Percentiles rank a stretch among this genome's conserved stretches.
These are phyloP conservation scores for Kwoniella sp. DNA, from an alignment of 768 basidiomycete species.

Conservation along the genomic window DNA sequence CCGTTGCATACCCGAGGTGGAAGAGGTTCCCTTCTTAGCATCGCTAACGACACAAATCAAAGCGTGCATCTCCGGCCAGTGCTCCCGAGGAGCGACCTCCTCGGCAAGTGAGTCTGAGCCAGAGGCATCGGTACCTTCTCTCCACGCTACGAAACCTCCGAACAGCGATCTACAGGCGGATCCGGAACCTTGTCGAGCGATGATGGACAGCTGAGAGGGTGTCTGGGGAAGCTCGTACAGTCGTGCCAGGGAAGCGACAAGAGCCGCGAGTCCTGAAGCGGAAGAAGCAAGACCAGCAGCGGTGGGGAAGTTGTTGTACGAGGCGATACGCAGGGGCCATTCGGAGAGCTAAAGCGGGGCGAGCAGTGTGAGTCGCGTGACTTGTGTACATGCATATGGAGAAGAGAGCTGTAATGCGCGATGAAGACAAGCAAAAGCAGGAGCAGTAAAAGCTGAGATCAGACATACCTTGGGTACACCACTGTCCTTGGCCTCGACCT, in stretches of 20 bases:
- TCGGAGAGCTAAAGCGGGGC: slow-evolving; percentile 63
- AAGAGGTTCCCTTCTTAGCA: slow-evolving; percentile 93
- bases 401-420: neutral
- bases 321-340: slow-evolving; percentile 81
- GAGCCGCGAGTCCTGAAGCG: slow-evolving; percentile 94
- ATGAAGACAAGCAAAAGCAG: neutral
- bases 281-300: slow-evolving; percentile 97
- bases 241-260: slow-evolving; percentile 81
- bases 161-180: slow-evolving; percentile 97
- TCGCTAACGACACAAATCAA: slow-evolving; percentile 96
- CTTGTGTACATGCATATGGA: neutral
- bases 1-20: slow-evolving; percentile 95
- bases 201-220: slow-evolving; percentile 81
- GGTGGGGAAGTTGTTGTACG: slow-evolving; percentile 98
- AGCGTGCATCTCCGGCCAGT: slow-evolving; percentile 96
- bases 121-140: slow-evolving; percentile 67
- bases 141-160: slow-evolving; percentile 96
- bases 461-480: slow-evolving; percentile 67
- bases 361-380: neutral
- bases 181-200: slow-evolving; percentile 95
- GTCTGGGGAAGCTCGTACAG: slow-evolving; percentile 80
- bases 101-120: slow-evolving; percentile 87
- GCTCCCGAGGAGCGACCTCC: slow-evolving; percentile 76
- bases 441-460: neutral
- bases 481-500: slow-evolving; percentile 72